Base-by-base conservation (phyloP, 345 rosid genomes). In the Gossypium rotundifolium region DNA sequence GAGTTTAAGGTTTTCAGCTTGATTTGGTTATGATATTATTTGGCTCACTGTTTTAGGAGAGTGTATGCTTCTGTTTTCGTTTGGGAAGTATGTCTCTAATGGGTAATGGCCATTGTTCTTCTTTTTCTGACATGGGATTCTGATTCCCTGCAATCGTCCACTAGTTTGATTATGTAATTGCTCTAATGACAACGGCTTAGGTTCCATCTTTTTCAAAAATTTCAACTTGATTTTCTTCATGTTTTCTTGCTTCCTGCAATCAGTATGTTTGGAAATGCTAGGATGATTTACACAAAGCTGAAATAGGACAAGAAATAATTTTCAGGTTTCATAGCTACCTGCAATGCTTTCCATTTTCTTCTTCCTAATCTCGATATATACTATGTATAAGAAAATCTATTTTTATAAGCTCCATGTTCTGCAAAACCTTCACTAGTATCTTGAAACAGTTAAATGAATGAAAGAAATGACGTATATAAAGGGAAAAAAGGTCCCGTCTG, bases 151-250 rank as follows among this genome's bases (percentile, higher is more conserved):
- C 33, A 20, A 44, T 12, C 8, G 11, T 45, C 22, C 57, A 52
- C 3, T 17, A n/a, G 58, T 22, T 58, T 27, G 29, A 27, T 61
- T 61, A 5, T 61, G 44, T 27, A 61, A 13, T 61, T 14, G 9
- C 13, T 59, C 17, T 25, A 9, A 23, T 12, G 8, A n/a, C 69
- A 38, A 80, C 81, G 85, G 76, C 71, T 77, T 77, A 72, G 25
- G 76, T 55, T 45, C 65, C 64, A 16, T 52, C 20, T 16, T 38
- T 70, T 33, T 33, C 7, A 4, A 60, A 11, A 49, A 8, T 55
- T 23, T n/a, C n/a, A 27, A n/a, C 2, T 6, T 23, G 22, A 2
- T 67, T 67, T 67, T 13, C 20, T 12, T 22, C 45, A 14, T 22
- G 7, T 0, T 18, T 40, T 23, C 29, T 7, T 68, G 12, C 40